A percentile compares a stretch with the other conserved stretches of the same genome.
These are phyloP conservation scores for Mucor piriformis DNA, from an alignment of 371 early-diverging fungal genomes.

Conservation along the genomic window DNA sequence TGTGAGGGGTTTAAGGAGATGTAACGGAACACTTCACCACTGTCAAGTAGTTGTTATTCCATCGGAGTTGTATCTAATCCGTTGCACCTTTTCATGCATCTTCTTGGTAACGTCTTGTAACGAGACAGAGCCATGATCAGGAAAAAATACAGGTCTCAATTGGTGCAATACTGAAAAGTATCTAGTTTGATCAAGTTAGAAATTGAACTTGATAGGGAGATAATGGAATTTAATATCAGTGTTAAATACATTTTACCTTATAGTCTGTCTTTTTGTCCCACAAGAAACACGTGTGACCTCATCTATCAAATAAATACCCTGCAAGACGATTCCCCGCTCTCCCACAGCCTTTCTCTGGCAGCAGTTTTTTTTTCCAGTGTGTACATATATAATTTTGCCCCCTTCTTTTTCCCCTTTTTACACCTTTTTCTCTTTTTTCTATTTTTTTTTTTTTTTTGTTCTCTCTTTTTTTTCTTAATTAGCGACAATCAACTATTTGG, in stretches of 20 bases:
- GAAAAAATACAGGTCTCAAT: background rate
- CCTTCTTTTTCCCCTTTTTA: conserved; percentile 9
- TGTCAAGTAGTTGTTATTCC: background rate
- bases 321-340: background rate
- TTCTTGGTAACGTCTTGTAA: background rate
- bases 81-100: background rate
- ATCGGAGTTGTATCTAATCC: background rate
- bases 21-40: background rate
- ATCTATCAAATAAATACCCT: background rate
- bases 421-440: background rate
- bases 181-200: conserved; percentile 1
- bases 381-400: conserved; percentile 1
- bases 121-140: background rate
- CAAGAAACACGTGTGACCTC: conserved; percentile 1
- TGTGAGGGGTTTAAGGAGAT: background rate
- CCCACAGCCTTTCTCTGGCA: background rate
- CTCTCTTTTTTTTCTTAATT: background rate
- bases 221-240: background rate
- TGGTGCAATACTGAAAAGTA: background rate
- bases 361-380: background rate
- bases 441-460: background rate
- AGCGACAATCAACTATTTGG: background rate
- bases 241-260: background rate
- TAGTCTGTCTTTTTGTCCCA: background rate
- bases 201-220: conserved; percentile 17